Evolutionary conservation across 2,329 filamentous ascomycete genomes (phyloP), one percentile per base, ranked within the genome.

Genomic region (Cordyceps cateniannulata): DNA sequence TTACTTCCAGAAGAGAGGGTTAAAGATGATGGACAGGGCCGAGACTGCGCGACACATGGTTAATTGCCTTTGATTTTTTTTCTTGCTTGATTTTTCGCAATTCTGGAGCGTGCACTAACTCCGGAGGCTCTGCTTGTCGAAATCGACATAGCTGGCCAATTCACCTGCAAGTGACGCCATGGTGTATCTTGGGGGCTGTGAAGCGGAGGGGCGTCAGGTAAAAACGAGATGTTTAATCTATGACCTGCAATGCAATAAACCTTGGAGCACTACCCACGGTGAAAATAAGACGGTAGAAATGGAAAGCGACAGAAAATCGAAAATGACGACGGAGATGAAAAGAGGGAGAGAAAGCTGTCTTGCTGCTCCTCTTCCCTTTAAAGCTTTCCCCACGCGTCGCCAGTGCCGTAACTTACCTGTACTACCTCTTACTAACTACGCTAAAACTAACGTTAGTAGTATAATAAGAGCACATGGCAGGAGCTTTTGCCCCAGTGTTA

Each of bases 1-100:
- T 81, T 82, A 96, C 93, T 99, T 99, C 95, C 95, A 99, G 76
- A 97, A 98, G n/a, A 95, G 88, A 24, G 95, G 95, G 76, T 99
- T 99, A 77, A 99, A 98, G 53, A 88, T 83, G 76, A 99, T 96
- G 58, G 90, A 84, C 60, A 81, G 82, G 52, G 87, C 90, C 67
- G 91, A 90, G 67, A 95, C 93, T 96, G 62, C 53, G 62, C n/a
- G 48, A 59, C n/a, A 54, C 40, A 42, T 59, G n/a, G n/a, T 44
- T 44, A 38, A 10, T 38, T 12, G 27, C 8, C 27, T 29, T 29
- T 29, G 8, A 5, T 29, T 29, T 5, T 49, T 12, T n/a, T 32
- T n/a, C 44, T 12, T 62, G 50, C 24, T 42, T 20, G 40, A 22
- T 10, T n/a, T 24, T 18, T 32, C 7, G 27, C 14, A 18, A 29